Base-by-base conservation (phyloP, 2,329 filamentous ascomycete genomes). In the Claviceps maximensis region DNA sequence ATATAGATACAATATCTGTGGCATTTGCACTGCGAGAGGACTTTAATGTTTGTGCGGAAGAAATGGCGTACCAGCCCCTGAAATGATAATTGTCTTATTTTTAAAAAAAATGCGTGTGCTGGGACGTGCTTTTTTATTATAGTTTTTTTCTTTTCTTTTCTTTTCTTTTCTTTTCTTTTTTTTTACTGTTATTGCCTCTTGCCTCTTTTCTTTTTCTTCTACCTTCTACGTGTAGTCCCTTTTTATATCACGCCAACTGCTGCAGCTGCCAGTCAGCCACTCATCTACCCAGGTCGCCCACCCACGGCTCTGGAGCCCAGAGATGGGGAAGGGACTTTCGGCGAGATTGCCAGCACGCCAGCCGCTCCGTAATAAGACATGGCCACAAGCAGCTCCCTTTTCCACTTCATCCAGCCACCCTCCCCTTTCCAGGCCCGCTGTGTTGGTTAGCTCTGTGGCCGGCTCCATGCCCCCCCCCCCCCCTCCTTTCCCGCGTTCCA, bases 311-410 rank as follows among this genome's bases (percentile, higher is more conserved):
- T 23, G 23, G 15, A 44, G 41, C 15, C 41, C 23, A 25, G 21
- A 51, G 42, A 31, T 9, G 49, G 19, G 17, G 19, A 17, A 31
- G 50, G 44, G 15, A 42, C 10, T 12, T 47, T 44, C 51, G 23
- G 25, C 12, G 51, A 42, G 46, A 53, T 49, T 44, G 36, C 46
- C 51, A 53, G 51, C 51, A 45, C 46, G 46, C 36, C 47, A 42
- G 48, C 33, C 33, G 41, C 33, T 27, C 49, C 41, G 27, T 31
- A 49, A 46, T 49, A 25, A 51, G 49, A 49, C 49, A 40, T 49
- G 15, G 36, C 21, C 15, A 29, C 23, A 29, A 27, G 25, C 29
- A 23, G 46, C 52, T 54, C 29, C 47, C 47, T 40, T 27, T 41
- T 5, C 27, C 33, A 15, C 8, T 29, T 27, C 45, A 19, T 31